phyloP scores from a whole-genome alignment of 2,329 filamentous ascomycete genomes.

The Raffaelea ambrosiae region DNA sequence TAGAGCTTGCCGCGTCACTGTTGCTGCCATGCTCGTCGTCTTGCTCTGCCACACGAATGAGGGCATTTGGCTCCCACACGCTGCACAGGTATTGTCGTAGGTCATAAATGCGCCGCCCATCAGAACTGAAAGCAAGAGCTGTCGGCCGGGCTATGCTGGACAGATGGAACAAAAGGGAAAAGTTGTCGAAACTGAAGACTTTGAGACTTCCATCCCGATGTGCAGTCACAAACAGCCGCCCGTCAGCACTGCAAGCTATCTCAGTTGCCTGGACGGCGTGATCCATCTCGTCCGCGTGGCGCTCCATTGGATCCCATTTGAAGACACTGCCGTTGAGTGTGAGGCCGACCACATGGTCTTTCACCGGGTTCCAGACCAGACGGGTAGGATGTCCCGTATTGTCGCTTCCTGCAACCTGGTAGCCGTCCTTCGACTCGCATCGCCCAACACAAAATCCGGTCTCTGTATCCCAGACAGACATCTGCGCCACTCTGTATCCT shows the following conservation, averaged over 20 bases:
- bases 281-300: not conserved
- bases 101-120: conserved; percentile 16
- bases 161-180: not conserved
- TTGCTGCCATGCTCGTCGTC: not conserved
- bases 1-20: too few relatives aligned
- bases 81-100: conserved; percentile 12
- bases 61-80: conserved; percentile 17
- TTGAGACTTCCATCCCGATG: not conserved
- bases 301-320: too few relatives aligned
- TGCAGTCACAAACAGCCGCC: not conserved
- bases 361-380: not conserved
- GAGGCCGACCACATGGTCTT: not conserved
- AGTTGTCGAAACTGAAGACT: not conserved
- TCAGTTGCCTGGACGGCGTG: not conserved
- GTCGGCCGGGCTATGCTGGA: not conserved
- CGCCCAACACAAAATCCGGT: not conserved
- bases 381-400: not conserved
- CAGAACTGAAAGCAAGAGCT: conserved; percentile 14
- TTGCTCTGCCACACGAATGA: conserved; percentile 11
- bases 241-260: not conserved
- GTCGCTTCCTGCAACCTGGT: too few relatives aligned
- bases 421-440: not conserved
- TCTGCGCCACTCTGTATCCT: not conserved
- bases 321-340: too few relatives aligned
- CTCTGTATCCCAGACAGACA: not conserved